Percentiles rank a stretch among this genome's conserved stretches.
Conservation (phyloP, 2,329 filamentous ascomycete genomes). For the Mycosphaerella sp. region DNA sequence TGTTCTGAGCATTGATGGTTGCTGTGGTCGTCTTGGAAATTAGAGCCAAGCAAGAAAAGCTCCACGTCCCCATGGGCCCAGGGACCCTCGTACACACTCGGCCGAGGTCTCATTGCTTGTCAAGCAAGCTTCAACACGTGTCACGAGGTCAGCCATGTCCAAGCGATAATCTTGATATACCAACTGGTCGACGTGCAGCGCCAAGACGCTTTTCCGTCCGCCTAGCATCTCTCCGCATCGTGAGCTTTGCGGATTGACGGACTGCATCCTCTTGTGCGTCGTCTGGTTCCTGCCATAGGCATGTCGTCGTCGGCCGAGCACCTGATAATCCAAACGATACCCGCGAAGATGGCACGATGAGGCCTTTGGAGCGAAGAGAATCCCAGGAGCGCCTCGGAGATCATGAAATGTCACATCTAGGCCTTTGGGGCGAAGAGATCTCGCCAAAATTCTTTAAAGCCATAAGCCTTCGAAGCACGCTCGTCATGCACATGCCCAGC, state of each 20-base stretch:
- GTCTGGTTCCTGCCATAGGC: neutral
- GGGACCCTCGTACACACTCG: neutral
- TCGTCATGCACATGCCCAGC: conserved; percentile 66
- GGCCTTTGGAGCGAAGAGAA: too few species aligned
- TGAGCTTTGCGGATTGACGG: too few species aligned
- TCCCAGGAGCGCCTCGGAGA: neutral
- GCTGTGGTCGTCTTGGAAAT: neutral
- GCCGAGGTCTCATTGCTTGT: neutral
- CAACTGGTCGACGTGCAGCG: neutral
- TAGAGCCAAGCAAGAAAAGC: neutral
- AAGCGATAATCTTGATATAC: neutral
- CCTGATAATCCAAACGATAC: neutral
- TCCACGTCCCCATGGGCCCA: neutral
- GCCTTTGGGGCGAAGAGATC: conserved; percentile 56
- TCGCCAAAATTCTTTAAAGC: conserved; percentile 81
- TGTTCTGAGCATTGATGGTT: neutral
- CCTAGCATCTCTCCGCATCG: too few species aligned
- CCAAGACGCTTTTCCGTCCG: too few species aligned
- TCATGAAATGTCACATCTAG: neutral
- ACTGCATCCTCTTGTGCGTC: neutral
- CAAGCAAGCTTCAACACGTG: neutral
- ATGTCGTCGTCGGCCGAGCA: neutral
- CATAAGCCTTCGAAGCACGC: conserved; percentile 58
- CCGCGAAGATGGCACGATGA: too few species aligned
- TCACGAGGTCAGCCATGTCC: neutral